Evolutionary conservation across 371 early-diverging fungal species (phyloP).

Genomic region (Mucor sp.): DNA sequence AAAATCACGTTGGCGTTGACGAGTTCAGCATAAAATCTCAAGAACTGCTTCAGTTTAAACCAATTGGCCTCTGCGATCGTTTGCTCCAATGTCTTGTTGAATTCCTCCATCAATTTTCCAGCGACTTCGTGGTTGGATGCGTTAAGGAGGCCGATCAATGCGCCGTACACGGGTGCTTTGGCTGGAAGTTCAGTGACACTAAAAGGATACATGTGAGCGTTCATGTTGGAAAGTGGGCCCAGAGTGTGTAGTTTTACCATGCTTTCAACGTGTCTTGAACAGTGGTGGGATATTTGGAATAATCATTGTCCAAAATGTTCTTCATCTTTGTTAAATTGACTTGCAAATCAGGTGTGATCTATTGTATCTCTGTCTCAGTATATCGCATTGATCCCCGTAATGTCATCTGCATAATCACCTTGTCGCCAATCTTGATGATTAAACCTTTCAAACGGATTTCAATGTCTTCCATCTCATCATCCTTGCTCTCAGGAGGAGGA

Average conservation of each 20-base stretch:
- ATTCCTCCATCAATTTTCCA: constrained; percentile 33
- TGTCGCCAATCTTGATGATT: constrained; percentile 80
- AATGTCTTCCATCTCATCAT: constrained; percentile 67
- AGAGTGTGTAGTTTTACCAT: constrained; percentile 41
- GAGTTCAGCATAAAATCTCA: constrained; percentile 83
- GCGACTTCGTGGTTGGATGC: constrained; percentile 47
- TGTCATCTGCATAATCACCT: constrained; percentile 38
- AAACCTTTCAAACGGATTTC: constrained; percentile 70
- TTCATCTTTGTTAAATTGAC: constrained; percentile 71
- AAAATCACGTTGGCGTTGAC: constrained; percentile 78
- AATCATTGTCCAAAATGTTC: constrained; percentile 71
- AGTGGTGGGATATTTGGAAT: constrained; percentile 63
- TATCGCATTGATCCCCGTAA: no score
- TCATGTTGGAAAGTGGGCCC: background rate
- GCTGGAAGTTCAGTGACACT: constrained; percentile 79
- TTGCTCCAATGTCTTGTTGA: constrained; percentile 52
- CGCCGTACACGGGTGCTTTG: constrained; percentile 79
- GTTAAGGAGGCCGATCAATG: constrained; percentile 78
- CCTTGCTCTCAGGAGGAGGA: constrained; percentile 26
- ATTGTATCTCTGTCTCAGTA: background rate
- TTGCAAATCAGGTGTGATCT: constrained; percentile 61
- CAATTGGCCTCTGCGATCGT: constrained; percentile 61
- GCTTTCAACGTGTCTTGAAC: constrained; percentile 66
- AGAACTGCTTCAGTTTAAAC: constrained; percentile 73
- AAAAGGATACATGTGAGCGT: background rate